Percentiles rank a stretch among this genome's conserved stretches.
phyloP scores from a whole-genome alignment of 176 grass and related monocot species.

The Ampelocalamus luodianensis region DNA sequence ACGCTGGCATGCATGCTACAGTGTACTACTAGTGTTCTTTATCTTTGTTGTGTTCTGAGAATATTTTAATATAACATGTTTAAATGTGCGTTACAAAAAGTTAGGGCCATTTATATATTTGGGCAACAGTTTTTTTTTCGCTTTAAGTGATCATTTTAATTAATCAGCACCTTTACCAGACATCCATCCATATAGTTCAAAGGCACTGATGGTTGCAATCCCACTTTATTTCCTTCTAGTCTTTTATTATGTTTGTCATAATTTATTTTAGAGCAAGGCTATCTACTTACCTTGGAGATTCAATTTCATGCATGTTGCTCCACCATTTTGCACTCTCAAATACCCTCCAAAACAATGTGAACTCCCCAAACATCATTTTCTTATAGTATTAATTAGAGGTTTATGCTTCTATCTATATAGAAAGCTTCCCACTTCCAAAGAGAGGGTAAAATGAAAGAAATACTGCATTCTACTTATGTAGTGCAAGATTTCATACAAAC shows the following conservation, averaged over 20 bases:
- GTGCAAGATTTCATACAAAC: background rate
- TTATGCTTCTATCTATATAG: too few species aligned
- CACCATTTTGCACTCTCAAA: background rate
- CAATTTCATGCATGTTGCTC: background rate
- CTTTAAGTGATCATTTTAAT: background rate
- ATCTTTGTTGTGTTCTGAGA: background rate
- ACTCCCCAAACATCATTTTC: too few species aligned
- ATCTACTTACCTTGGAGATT: background rate
- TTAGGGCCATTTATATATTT: background rate
- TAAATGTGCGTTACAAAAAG: background rate
- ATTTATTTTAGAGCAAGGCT: background rate
- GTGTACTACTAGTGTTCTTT: background rate
- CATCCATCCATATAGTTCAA: background rate
- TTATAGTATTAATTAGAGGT: too few species aligned
- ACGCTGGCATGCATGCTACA: background rate
- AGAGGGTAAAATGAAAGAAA: too few species aligned
- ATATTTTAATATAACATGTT: background rate
- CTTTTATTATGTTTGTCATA: background rate
- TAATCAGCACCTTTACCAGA: background rate
- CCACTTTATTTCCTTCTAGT: background rate
- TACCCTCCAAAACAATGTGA: too few species aligned
- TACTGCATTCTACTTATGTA: too few species aligned
- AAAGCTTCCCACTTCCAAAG: too few species aligned
- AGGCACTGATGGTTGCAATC: conserved; percentile 8
- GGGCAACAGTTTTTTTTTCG: background rate